These are phyloP conservation scores for Scheffersomyces titani DNA, from an alignment of 1,139 yeast species.

Conservation along the genomic window DNA sequence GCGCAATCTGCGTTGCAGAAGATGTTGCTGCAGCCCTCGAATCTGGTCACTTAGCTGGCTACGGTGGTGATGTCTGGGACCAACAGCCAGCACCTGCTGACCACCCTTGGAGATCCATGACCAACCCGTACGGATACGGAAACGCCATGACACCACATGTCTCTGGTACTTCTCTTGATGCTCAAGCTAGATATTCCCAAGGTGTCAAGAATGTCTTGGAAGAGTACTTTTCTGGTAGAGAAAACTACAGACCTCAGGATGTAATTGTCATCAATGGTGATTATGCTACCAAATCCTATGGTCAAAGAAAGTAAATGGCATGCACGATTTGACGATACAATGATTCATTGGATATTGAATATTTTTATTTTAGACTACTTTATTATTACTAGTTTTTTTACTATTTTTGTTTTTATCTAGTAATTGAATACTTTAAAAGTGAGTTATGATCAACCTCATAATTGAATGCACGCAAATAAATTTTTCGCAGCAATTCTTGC, in stretches of 20 bases:
- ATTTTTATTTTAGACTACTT: neutral
- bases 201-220: constrained; percentile 69
- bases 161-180: constrained; percentile 79
- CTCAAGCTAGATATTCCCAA: constrained; percentile 70
- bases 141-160: constrained; percentile 88
- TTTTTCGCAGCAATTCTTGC: neutral
- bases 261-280: constrained; percentile 71
- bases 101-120: constrained; percentile 78
- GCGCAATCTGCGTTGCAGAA: constrained; percentile 72
- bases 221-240: constrained; percentile 60
- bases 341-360: too few relatives aligned
- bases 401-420: neutral
- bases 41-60: constrained; percentile 71
- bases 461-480: neutral
- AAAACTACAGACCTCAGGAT: constrained; percentile 73
- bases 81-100: constrained; percentile 78
- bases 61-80: constrained; percentile 86
- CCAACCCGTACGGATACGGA: constrained; percentile 67
- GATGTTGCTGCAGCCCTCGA: constrained; percentile 78
- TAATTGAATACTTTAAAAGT: neutral
- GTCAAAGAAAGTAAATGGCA: constrained; percentile 39
- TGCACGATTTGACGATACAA: neutral
- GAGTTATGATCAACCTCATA: neutral
- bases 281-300: constrained; percentile 75
- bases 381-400: neutral